Base-by-base conservation (phyloP, 805 yeast species). In the Peterozyma toletana region DNA sequence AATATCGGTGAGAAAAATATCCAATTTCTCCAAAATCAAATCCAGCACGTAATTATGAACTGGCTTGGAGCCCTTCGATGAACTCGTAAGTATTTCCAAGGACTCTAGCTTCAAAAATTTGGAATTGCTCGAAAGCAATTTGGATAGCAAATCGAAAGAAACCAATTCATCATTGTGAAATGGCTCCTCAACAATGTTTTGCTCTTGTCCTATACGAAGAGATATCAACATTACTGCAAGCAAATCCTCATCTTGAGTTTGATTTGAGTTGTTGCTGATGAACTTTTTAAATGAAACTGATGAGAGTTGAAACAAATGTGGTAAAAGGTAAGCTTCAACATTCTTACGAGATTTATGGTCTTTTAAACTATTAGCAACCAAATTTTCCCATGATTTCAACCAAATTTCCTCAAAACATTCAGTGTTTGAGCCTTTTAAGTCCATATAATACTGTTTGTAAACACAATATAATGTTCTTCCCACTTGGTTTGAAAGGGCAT, bases 401-500 rank as follows among this genome's bases (percentile, higher is more conserved):
- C 88, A 83, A 6, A 47, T 41, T 4, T 49, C 39, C 10, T 55
- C 56, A 15, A 51, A 50, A 42, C 57, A 62, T n/a, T 59, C 53
- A 6, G 48, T 33, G 15, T 42, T 44, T 6, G 38, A n/a, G 18
- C 16, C 13, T 6, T 14, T 31, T 9, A 31, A 17, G 17, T 14
- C 53, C 21, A 43, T 52, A 46, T 68, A 67, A 5, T 67, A 46
- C 37, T 60, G 60, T 33, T 64, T 56, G 43, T 71, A 54, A 2
- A 77, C 47, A 0, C 71, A 54, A 6, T 66, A 66, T 1, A 83
- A 45, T 14, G 80, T 68, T 53, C 78, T 83, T n/a, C 85, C 80
- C 15, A 79, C 68, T 2, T 83, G 73, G 47, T 78, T 84, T 0
- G 93, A 82, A 44, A 87, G 57, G 0, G 87, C 74, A 50, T 75